phyloP scores from a whole-genome alignment of 345 rosid genomes.

The Pistacia integerrima region DNA sequence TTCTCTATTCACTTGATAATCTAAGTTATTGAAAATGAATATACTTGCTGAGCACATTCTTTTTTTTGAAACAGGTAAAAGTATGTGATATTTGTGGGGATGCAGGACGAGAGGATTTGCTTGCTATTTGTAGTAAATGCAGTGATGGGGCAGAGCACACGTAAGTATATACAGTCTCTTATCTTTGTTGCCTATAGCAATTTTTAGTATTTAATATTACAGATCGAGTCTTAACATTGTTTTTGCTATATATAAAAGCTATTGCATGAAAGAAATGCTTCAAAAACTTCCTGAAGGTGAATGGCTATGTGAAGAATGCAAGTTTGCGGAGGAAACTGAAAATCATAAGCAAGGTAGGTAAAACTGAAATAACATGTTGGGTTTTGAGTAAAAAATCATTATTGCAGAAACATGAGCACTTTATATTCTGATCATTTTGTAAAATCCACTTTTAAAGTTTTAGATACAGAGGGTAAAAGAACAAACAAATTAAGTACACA shows the following conservation, averaged over 20 bases:
- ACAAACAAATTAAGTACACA: conserved; percentile 35
- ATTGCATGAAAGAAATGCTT: conserved; percentile 95
- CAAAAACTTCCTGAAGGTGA: conserved; percentile 82
- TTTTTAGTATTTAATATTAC: conserved; percentile 8
- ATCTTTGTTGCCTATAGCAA: conserved; percentile 11
- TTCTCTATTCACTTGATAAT: not conserved
- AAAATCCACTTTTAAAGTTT: conserved; percentile 42
- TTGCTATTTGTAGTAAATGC: conserved; percentile 90
- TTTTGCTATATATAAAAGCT: conserved; percentile 52
- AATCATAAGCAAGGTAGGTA: conserved; percentile 65
- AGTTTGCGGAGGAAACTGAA: conserved; percentile 68
- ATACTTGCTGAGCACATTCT: conserved; percentile 16
- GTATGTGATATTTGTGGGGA: conserved; percentile 99
- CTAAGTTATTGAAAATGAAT: not conserved
- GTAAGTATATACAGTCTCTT: conserved; percentile 52
- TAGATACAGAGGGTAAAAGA: conserved; percentile 56
- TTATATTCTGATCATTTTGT: conserved; percentile 17
- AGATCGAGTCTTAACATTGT: conserved; percentile 13
- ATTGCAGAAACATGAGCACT: not conserved
- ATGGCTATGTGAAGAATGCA: conserved; percentile 99
- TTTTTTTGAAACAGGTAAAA: conserved; percentile 72
- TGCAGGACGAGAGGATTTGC: conserved; percentile 97
- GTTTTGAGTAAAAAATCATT: conserved; percentile 11
- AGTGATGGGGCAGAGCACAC: conserved; percentile 99
- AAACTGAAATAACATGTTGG: conserved; percentile 21